These are phyloP conservation scores for Petasospora rhodanensis DNA, from an alignment of 1,139 yeast species.

Conservation along the genomic window DNA sequence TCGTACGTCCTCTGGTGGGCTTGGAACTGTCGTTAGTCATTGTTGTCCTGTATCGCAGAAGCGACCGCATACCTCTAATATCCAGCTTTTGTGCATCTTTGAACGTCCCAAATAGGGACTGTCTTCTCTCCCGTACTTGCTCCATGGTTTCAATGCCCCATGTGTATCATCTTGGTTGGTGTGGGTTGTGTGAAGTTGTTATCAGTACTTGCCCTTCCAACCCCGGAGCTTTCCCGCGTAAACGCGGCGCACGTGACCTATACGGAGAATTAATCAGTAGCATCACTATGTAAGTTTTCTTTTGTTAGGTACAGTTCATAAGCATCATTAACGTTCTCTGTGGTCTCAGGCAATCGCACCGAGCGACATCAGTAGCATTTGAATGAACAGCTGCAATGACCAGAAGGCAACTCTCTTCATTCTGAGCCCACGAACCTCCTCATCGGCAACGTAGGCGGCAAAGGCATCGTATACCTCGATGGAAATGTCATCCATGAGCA, in stretches of 20 bases:
- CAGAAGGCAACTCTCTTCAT: constrained; percentile 87
- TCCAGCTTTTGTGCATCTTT: constrained; percentile 18
- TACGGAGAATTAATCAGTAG: no score
- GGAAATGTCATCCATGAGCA: constrained; percentile 86
- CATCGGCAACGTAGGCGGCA: constrained; percentile 84
- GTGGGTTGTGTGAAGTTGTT: no score
- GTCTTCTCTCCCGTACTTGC: not conserved
- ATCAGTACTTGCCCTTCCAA: no score
- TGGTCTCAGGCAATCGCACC: constrained; percentile 46
- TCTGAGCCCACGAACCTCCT: constrained; percentile 66
- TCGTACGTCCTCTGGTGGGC: constrained; percentile 26
- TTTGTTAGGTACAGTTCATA: not conserved
- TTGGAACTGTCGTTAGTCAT: constrained; percentile 5
- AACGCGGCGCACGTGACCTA: no score
- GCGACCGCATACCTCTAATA: constrained; percentile 16
- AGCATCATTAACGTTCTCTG: not conserved
- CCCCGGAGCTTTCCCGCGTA: no score
- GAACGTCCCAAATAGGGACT: constrained; percentile 8
- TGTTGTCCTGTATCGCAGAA: no score
- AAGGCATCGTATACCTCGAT: constrained; percentile 89
- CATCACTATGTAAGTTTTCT: no score
- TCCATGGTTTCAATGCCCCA: no score
- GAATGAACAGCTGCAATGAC: constrained; percentile 83
- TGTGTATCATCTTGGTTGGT: no score
- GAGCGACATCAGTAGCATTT: constrained; percentile 73